These are phyloP conservation scores for Solanum tacnaense DNA, from an alignment of 257 asterid species.

Conservation along the genomic window DNA sequence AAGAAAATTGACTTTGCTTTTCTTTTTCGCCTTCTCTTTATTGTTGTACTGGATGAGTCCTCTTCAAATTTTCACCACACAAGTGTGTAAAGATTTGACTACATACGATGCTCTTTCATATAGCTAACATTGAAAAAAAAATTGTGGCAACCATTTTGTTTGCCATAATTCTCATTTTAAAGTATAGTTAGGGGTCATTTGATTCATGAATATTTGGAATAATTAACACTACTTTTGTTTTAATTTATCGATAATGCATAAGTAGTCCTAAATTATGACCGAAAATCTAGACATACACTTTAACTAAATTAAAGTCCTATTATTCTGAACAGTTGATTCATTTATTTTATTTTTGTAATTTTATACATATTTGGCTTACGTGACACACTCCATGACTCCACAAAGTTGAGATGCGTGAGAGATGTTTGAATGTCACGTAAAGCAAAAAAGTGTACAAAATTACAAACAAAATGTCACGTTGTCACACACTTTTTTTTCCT, in stretches of 20 bases:
- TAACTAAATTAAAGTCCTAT: too few species aligned
- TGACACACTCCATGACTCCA: background rate
- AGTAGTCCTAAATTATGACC: too few species aligned
- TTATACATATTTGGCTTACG: too few species aligned
- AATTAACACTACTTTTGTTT: background rate
- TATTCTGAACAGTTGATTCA: too few species aligned
- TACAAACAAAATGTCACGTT: background rate
- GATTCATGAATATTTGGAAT: background rate
- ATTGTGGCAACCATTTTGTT: background rate
- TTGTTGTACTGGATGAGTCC: background rate
- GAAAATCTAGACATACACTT: background rate
- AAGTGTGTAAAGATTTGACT: background rate
- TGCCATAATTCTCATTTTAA: background rate
- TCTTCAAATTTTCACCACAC: conserved; percentile 1
- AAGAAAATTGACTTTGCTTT: background rate
- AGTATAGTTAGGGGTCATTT: background rate
- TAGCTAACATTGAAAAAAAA: background rate
- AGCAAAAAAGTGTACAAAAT: background rate
- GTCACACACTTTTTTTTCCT: too few species aligned
- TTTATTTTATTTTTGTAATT: too few species aligned
- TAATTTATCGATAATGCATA: background rate
- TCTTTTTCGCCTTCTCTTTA: background rate
- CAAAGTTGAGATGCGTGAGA: background rate
- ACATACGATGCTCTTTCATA: background rate
- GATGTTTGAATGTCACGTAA: background rate